Evolutionary conservation across 2,329 filamentous ascomycete genomes (phyloP).

Genomic region (Ophiocordyceps camponoti-floridani): DNA sequence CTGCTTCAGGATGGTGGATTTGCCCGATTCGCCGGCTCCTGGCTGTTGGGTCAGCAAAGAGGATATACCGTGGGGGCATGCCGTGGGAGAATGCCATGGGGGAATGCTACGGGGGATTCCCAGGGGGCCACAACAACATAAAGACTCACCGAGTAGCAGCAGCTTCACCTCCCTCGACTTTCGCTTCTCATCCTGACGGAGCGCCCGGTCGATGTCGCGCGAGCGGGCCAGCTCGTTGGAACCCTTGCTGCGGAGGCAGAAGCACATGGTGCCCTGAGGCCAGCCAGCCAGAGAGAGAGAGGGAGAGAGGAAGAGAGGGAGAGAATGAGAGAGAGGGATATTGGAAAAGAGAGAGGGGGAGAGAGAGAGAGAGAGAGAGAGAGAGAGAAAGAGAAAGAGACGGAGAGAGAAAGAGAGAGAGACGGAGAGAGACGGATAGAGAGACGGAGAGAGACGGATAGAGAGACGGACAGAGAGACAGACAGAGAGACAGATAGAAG

Average conservation of each 20-base stretch:
- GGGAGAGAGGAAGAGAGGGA: neutral
- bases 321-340: neutral
- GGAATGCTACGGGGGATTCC: too few species aligned
- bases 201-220: constrained; percentile 67
- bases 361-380: neutral
- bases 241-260: constrained; percentile 35
- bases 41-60: too few species aligned
- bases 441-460: too few species aligned
- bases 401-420: too few species aligned
- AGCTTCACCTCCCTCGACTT: constrained; percentile 99
- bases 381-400: too few species aligned
- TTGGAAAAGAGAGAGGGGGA: neutral
- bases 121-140: too few species aligned
- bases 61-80: too few species aligned
- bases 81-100: too few species aligned
- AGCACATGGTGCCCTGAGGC: constrained; percentile 35
- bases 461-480: neutral
- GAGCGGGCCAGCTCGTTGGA: constrained; percentile 35
- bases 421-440: too few species aligned
- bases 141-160: constrained; percentile 69
- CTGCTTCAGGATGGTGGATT: constrained; percentile 95
- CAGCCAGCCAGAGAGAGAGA: constrained; percentile 27
- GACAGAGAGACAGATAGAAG: neutral
- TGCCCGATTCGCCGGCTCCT: constrained; percentile 91
- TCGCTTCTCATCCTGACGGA: constrained; percentile 91